Conservation (phyloP, 2,329 filamentous ascomycete genomes). For the Blastomyces emzantsi region DNA sequence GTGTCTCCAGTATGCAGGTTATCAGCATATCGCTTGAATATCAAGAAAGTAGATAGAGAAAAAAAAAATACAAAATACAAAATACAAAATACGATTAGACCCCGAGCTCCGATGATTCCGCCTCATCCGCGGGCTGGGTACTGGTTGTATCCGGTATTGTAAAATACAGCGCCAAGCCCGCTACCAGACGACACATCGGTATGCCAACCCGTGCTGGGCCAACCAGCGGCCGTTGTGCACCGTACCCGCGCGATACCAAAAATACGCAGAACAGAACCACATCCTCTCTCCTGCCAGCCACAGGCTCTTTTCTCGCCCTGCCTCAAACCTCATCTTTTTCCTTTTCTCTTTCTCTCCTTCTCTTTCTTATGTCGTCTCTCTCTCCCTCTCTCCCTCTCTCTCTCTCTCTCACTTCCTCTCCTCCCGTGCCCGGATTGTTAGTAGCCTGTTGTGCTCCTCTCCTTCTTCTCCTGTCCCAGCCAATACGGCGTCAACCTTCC, state of each 20-base stretch:
- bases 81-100: background rate
- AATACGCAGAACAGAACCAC: background rate
- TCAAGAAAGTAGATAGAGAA: background rate
- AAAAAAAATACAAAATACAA: too few species aligned
- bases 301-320: slow-evolving; percentile 11
- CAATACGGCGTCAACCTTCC: slow-evolving; percentile 6
- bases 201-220: background rate
- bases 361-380: slow-evolving; percentile 12
- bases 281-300: slow-evolving; percentile 12
- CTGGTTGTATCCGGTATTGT: background rate
- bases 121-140: slow-evolving; percentile 1
- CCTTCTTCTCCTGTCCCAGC: background rate
- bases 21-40: background rate
- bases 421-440: slow-evolving; percentile 11
- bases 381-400: slow-evolving; percentile 12
- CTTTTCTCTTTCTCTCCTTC: slow-evolving; percentile 10
- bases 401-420: slow-evolving; percentile 16
- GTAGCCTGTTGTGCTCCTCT: background rate
- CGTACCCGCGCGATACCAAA: background rate
- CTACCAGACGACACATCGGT: background rate
- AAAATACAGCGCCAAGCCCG: background rate
- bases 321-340: slow-evolving; percentile 15
- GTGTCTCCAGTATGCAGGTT: background rate
- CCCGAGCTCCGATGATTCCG: slow-evolving; percentile 4
- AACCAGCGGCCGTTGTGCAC: background rate